A percentile compares a stretch with the other conserved stretches of the same genome.
These are phyloP conservation scores for Acacia pycnantha DNA, from an alignment of 331 rosid species.

Conservation along the genomic window DNA sequence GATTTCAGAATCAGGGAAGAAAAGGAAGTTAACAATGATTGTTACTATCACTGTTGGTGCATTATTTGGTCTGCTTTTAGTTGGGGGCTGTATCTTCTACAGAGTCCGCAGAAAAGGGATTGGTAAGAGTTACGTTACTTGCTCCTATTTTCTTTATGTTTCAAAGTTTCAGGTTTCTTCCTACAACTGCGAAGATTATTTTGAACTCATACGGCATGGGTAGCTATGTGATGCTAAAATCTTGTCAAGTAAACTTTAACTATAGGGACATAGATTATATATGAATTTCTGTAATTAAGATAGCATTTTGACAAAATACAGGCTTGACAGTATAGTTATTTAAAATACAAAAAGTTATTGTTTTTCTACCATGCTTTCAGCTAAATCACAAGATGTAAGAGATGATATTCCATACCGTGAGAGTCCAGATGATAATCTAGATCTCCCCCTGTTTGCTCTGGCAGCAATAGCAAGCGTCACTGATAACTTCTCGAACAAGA, in stretches of 20 bases:
- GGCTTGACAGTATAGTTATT: no score
- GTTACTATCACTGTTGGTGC: neutral
- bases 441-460: slow-evolving; percentile 18
- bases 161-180: neutral
- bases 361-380: neutral
- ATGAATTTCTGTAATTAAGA: no score
- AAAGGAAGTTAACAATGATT: neutral
- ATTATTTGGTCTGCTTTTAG: slow-evolving; percentile 1
- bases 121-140: neutral
- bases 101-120: neutral
- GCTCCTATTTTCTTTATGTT: neutral
- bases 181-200: neutral
- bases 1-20: neutral
- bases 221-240: no score
- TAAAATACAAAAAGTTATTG: neutral
- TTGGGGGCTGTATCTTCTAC: neutral
- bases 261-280: no score
- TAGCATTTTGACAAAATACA: no score
- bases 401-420: neutral
- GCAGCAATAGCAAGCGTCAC: slow-evolving; percentile 3
- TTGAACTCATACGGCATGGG: neutral
- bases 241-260: no score
- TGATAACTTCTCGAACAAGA: neutral
- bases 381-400: neutral
- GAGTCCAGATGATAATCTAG: neutral